Evolutionary conservation across 352 stramenopile species (phyloP), one percentile per base, ranked within the genome.

Genomic region (Globisporangium sylvaticum): DNA sequence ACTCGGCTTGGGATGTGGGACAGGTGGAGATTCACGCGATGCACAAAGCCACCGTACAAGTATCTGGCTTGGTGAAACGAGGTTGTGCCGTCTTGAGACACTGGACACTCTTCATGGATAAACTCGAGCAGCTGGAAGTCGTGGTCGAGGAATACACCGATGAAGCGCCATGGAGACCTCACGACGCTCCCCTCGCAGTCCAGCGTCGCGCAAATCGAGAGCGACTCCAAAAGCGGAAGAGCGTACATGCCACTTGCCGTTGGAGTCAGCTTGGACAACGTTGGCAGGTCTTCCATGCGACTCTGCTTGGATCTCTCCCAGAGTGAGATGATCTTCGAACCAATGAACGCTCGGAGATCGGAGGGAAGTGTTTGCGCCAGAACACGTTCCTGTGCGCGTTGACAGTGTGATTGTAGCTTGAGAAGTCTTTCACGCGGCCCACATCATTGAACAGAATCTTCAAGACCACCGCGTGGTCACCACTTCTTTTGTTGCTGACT

Each of bases 121-220:
- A 88, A 88, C 54, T 89, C 81, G 20, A 89, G 68, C 2, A 91
- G 60, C 31, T 91, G 81, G 4, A 86, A 78, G 39, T 90, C 81
- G 52, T 87, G 75, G 27, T 88, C 83, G 20, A 91, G 69, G 6
- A 89, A 44, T n/a, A 89, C 46, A 22, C 65, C 75, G 12, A 85
- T 68, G 54, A 88, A 91, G n/a, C 72, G 70, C 81, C 81, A 90
- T 10, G 69, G 69, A 15, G 80, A 79, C 39, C 61, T 72, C 0
- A 32, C 22, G 1, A 56, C 56, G 5, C 52, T 64, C 0, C 58
- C 72, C 5, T 80, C 68, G 12, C 61, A 74, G 25, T 73, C 70
- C 2, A 83, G 66, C 1, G 79, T 89, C 8, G 74, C 74, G n/a
- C 71, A 87, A 25, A 87, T 25, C 7, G 83, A 72, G 1, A 87